Conservation (phyloP, 371 early-diverging fungal species). For the Funneliformis caledonium region DNA sequence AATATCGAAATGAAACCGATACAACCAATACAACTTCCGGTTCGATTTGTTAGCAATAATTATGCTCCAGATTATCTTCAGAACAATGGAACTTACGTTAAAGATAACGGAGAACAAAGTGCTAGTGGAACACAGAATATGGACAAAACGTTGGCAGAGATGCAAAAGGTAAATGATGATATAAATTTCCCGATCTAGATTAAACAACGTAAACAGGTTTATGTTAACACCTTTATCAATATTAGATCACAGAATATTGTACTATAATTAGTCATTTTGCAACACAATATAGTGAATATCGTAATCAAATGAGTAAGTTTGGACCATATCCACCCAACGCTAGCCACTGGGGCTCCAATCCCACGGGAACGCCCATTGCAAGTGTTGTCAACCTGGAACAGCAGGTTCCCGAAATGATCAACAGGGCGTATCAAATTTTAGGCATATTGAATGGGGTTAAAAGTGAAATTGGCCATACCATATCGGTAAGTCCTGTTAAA, state of each 20-base stretch:
- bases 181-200: too few species aligned
- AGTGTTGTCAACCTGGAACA: background rate
- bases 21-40: background rate
- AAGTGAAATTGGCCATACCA: background rate
- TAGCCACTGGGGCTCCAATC: background rate
- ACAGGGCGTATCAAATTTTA: slow-evolving; percentile 3
- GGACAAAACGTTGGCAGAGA: background rate
- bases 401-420: slow-evolving; percentile 1
- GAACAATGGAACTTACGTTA: background rate
- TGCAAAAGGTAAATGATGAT: slow-evolving; percentile 7
- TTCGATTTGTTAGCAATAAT: slow-evolving; percentile 18
- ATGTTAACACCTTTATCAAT: too few species aligned
- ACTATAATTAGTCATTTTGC: slow-evolving; percentile 8
- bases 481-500: background rate
- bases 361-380: background rate
- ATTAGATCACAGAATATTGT: slow-evolving; percentile 13
- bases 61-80: background rate
- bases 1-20: background rate
- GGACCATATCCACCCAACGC: background rate
- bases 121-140: background rate
- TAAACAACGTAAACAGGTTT: too few species aligned
- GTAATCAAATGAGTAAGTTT: background rate
- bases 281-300: background rate
- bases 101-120: background rate
- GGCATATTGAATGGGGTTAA: slow-evolving; percentile 7